Conservation (phyloP, 495 filamentous ascomycete genomes). For the Parachaetomium inaequale region DNA sequence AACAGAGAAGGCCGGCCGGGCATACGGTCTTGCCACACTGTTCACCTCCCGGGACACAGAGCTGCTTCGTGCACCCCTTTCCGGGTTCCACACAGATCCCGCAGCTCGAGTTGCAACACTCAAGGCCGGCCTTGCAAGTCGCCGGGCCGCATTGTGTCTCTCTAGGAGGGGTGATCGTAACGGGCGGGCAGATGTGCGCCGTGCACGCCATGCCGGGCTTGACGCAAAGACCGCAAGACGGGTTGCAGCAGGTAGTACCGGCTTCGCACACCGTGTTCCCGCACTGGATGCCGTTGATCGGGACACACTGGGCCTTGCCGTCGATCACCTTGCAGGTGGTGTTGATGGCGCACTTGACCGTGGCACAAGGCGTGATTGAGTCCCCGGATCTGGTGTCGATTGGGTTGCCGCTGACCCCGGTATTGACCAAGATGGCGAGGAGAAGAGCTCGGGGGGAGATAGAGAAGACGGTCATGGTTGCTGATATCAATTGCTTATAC, state of each 20-base stretch:
- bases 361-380: slow-evolving; percentile 18
- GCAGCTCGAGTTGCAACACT: slow-evolving; percentile 31
- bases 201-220: slow-evolving; percentile 25
- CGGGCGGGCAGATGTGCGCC: slow-evolving; percentile 15
- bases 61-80: slow-evolving; percentile 21
- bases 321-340: slow-evolving; percentile 19
- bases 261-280: slow-evolving; percentile 16
- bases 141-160: slow-evolving; percentile 16
- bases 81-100: slow-evolving; percentile 23
- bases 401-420: slow-evolving; percentile 18
- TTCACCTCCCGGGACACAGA: slow-evolving; percentile 12
- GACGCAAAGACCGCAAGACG: slow-evolving; percentile 23
- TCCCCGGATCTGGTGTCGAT: background rate
- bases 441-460: slow-evolving; percentile 11
- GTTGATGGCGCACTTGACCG: slow-evolving; percentile 18
- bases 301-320: slow-evolving; percentile 19
- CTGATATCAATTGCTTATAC: background rate
- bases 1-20: background rate
- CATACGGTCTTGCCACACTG: slow-evolving; percentile 19
- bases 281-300: slow-evolving; percentile 10
- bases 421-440: slow-evolving; percentile 11
- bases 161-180: background rate
- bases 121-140: slow-evolving; percentile 15
- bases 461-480: slow-evolving; percentile 4
- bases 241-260: slow-evolving; percentile 25